Evolutionary conservation across 495 filamentous ascomycete species (phyloP), one percentile per base, ranked within the genome.

Genomic region (Mycothermus thermophilus): DNA sequence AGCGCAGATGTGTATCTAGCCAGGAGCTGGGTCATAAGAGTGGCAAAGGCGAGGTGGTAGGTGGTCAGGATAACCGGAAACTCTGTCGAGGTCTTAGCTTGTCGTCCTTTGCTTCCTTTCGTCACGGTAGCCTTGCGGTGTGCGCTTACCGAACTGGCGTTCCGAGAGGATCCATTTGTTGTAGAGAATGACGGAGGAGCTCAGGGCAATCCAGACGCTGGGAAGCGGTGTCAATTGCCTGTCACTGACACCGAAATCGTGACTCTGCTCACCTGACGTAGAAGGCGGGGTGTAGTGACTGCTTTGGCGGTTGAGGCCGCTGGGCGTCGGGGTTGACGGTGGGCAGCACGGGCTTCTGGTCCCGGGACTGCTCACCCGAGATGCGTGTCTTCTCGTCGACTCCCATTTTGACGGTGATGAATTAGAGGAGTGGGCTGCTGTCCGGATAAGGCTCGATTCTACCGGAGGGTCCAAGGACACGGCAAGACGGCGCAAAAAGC

Each of bases 91-190:
- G 51, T 36, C 30, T 50, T 52, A 57, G 55, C 48, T 52, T 51
- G 20, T 35, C 23, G 27, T 38, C 33, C 27, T 27, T 21, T 32
- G n/a, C 18, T 16, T n/a, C 22, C 20, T 16, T 16, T 4, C 4
- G 15, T 15, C 21, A 26, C 12, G 35, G 25, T 12, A 14, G 13
- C 8, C 9, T 12, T 8, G n/a, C 17, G 17, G 19, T 13, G 31
- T 22, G 29, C 34, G 61, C 83, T 77, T 71, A 90, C 83, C 65
- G 68, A 95, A 97, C 33, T 79, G 64, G 44, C 75, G 70, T 18
- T 74, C 81, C 49, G 82, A 75, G 35, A 96, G 72, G 44, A 97
- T 86, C 74, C 82, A 88, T 74, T 97, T 97, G 78, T 97, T 96
- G 79, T 94, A 97, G 27, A 96, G 64, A 48, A 97, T 97, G 43